Conservation (phyloP, 306 rosid genomes). For the Vigna unguiculata region DNA sequence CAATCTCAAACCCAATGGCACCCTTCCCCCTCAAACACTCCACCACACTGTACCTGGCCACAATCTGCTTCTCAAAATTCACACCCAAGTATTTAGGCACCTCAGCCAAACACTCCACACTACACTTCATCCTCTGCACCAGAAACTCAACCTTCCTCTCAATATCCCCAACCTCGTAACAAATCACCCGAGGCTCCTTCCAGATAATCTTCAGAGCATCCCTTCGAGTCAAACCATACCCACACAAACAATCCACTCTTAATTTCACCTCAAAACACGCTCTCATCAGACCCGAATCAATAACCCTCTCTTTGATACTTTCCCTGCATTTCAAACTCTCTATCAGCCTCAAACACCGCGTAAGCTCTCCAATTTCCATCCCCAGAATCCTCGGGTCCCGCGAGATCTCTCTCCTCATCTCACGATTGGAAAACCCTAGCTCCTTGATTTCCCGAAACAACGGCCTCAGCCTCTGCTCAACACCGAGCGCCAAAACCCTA, state of each 20-base stretch:
- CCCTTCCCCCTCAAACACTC: conserved; percentile 76
- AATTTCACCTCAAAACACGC: conserved; percentile 81
- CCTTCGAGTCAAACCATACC: conserved; percentile 67
- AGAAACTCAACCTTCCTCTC: conserved; percentile 80
- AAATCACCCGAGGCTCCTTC: conserved; percentile 82
- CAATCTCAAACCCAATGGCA: conserved; percentile 69
- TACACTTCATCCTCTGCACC: conserved; percentile 61
- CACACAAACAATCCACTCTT: conserved; percentile 78
- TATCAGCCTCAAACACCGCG: conserved; percentile 42
- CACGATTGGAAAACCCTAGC: conserved; percentile 62
- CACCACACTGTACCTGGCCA: conserved; percentile 74
- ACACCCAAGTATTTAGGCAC: conserved; percentile 84
- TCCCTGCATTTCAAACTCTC: conserved; percentile 74
- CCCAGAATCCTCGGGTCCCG: conserved; percentile 72
- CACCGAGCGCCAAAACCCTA: conserved; percentile 66
- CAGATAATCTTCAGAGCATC: conserved; percentile 78
- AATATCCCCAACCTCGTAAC: conserved; percentile 62
- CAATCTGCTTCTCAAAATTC: conserved; percentile 84
- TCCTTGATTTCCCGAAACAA: conserved; percentile 64
- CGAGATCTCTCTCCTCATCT: conserved; percentile 57
- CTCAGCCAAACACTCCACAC: conserved; percentile 66
- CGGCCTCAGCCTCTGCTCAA: conserved; percentile 62
- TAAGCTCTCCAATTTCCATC: conserved; percentile 55
- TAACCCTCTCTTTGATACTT: conserved; percentile 59
- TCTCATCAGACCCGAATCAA: conserved; percentile 57